Conservation (phyloP, 148 eudicot genomes). For the Vaccinium macrocarpon region DNA sequence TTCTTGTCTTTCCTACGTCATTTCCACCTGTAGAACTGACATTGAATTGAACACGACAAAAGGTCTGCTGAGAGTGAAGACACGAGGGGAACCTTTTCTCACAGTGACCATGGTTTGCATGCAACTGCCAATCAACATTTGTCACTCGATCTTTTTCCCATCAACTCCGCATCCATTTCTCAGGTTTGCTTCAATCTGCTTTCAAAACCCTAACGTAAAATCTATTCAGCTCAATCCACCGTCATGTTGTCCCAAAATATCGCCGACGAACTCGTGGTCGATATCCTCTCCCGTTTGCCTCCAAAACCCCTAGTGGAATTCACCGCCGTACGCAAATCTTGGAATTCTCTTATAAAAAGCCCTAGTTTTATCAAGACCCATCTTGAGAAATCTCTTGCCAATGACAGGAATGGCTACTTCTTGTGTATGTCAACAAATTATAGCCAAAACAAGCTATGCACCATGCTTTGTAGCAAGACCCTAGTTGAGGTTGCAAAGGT, state of each 20-base stretch:
- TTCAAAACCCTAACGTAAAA: background rate
- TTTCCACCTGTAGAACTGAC: background rate
- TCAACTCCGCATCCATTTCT: background rate
- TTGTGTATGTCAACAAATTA: constrained; percentile 8
- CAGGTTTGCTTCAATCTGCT: background rate
- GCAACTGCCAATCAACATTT: background rate
- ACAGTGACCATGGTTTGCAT: background rate
- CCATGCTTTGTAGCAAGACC: background rate
- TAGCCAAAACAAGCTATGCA: background rate
- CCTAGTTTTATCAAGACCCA: constrained; percentile 21
- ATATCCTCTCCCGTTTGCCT: constrained; percentile 19
- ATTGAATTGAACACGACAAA: background rate
- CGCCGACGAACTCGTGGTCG: constrained; percentile 14
- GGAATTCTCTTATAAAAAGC: constrained; percentile 17
- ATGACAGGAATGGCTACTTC: constrained; percentile 6
- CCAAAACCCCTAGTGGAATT: constrained; percentile 13
- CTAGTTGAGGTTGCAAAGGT: background rate
- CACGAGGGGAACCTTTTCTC: background rate
- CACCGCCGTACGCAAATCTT: constrained; percentile 24
- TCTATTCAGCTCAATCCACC: background rate
- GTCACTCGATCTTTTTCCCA: background rate
- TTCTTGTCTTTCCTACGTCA: background rate
- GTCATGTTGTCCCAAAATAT: background rate
- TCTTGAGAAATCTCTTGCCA: constrained; percentile 1
- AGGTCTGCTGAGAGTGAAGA: background rate